Evolutionary conservation across 75 land plant genomes (phyloP).

Genomic region (Sequoiadendron giganteum): DNA sequence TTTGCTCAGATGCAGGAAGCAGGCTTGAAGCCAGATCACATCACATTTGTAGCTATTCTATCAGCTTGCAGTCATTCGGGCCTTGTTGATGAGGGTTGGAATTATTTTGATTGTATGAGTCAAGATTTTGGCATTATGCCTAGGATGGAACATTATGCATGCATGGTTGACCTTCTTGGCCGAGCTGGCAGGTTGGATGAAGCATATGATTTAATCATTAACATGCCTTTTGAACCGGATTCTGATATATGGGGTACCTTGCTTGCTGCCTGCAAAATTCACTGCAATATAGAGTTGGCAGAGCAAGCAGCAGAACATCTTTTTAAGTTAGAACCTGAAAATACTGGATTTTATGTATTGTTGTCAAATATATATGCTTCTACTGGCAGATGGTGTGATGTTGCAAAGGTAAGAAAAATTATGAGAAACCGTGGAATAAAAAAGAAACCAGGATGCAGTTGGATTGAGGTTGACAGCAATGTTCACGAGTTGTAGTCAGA

Average conservation of each 20-base stretch:
- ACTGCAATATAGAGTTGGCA: conserved; percentile 7
- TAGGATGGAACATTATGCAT: conserved; percentile 22
- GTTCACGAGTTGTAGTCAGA: neutral
- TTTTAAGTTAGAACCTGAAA: conserved; percentile 8
- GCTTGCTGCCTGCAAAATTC: conserved; percentile 24
- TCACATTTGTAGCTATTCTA: conserved; percentile 14
- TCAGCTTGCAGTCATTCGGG: conserved; percentile 17
- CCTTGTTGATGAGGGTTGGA: conserved; percentile 18
- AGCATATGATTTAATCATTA: conserved; percentile 11
- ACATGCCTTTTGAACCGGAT: conserved; percentile 28
- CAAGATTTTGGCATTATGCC: conserved; percentile 13
- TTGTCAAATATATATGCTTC: conserved; percentile 18
- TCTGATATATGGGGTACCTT: conserved; percentile 16
- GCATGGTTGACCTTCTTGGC: conserved; percentile 27
- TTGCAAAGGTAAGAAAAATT: conserved; percentile 5
- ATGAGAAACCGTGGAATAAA: neutral
- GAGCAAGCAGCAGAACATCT: conserved; percentile 5
- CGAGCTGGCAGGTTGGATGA: conserved; percentile 21
- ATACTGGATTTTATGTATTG: conserved; percentile 11
- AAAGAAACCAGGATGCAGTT: conserved; percentile 1
- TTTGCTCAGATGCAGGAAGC: conserved; percentile 14
- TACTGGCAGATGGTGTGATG: conserved; percentile 9
- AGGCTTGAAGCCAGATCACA: conserved; percentile 13
- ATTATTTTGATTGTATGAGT: conserved; percentile 14
- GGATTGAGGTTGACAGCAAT: neutral